Conservation (phyloP, 2,329 filamentous ascomycete species). For the Botrytis deweyae region DNA sequence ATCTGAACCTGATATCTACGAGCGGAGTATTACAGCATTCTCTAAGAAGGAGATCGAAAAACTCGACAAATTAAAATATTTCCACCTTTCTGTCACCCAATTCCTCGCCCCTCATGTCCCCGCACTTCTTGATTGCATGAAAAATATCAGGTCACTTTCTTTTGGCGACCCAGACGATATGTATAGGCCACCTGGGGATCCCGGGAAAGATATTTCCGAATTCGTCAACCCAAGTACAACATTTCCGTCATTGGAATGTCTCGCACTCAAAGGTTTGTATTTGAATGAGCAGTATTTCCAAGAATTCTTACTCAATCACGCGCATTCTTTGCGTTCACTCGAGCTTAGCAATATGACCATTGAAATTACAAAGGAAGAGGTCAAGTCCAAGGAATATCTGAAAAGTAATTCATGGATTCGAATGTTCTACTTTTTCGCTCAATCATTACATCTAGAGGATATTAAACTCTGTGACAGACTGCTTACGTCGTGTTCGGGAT, state of each 20-base stretch:
- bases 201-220: background rate
- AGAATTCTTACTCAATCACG: background rate
- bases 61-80: background rate
- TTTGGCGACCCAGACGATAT: too few species aligned
- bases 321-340: background rate
- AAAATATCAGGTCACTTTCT: background rate
- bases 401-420: conserved; percentile 1
- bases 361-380: background rate
- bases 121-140: background rate
- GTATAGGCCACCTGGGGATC: too few species aligned
- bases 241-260: background rate
- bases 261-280: background rate
- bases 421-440: background rate
- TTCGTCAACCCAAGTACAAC: background rate
- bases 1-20: background rate
- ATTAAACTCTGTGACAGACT: background rate
- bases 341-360: background rate
- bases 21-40: background rate
- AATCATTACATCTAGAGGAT: background rate
- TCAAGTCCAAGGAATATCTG: background rate
- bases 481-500: background rate
- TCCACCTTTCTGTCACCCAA: background rate
- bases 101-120: fast-evolving
- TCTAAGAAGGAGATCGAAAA: background rate
- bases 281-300: conserved; percentile 6